Percentiles rank a stretch among this genome's conserved stretches.
These are phyloP conservation scores for Monosporascus sp. DNA, from an alignment of 2,329 filamentous ascomycete genomes.

Conservation along the genomic window DNA sequence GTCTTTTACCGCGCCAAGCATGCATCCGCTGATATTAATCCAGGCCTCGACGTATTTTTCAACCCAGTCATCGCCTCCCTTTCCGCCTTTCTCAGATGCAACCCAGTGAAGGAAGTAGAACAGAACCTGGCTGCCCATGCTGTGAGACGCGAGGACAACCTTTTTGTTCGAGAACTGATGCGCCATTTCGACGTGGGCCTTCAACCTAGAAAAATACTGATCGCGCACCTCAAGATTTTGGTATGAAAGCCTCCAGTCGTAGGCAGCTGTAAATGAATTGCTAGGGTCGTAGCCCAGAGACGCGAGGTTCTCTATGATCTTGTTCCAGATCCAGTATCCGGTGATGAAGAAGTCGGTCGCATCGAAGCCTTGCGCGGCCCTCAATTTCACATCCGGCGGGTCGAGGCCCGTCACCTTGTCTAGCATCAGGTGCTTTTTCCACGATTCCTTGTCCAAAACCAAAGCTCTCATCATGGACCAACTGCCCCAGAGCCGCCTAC, in stretches of 20 bases:
- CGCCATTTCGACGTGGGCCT: slow-evolving; percentile 83
- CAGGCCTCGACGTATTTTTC: slow-evolving; percentile 85
- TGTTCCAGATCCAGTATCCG: slow-evolving; percentile 98
- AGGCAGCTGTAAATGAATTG: slow-evolving; percentile 62
- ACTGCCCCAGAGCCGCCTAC: slow-evolving; percentile 91
- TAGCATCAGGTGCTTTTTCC: slow-evolving; percentile 97
- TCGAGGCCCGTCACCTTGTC: slow-evolving; percentile 89
- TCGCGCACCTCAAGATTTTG: slow-evolving; percentile 84
- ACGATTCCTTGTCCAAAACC: slow-evolving; percentile 85
- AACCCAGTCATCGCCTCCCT: slow-evolving; percentile 83
- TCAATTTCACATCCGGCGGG: slow-evolving; percentile 81
- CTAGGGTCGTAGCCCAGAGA: slow-evolving; percentile 92
- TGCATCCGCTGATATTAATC: slow-evolving; percentile 98
- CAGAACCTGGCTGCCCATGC: slow-evolving; percentile 94
- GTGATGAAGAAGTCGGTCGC: slow-evolving; percentile 93
- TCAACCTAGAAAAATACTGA: slow-evolving; percentile 88
- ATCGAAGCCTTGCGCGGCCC: slow-evolving; percentile 93
- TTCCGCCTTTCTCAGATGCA: slow-evolving; percentile 69
- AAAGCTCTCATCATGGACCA: slow-evolving; percentile 99
- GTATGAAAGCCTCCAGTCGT: slow-evolving; percentile 94
- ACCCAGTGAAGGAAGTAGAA: slow-evolving; percentile 85
- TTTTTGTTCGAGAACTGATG: slow-evolving; percentile 71
- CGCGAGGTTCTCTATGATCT: slow-evolving; percentile 94
- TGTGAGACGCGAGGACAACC: slow-evolving; percentile 83
- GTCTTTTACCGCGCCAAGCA: slow-evolving; percentile 91